A percentile compares a stretch with the other conserved stretches of the same genome.
These are phyloP conservation scores for Arthrobotrys sinensis DNA, from an alignment of 2,329 filamentous ascomycete genomes.

Conservation along the genomic window DNA sequence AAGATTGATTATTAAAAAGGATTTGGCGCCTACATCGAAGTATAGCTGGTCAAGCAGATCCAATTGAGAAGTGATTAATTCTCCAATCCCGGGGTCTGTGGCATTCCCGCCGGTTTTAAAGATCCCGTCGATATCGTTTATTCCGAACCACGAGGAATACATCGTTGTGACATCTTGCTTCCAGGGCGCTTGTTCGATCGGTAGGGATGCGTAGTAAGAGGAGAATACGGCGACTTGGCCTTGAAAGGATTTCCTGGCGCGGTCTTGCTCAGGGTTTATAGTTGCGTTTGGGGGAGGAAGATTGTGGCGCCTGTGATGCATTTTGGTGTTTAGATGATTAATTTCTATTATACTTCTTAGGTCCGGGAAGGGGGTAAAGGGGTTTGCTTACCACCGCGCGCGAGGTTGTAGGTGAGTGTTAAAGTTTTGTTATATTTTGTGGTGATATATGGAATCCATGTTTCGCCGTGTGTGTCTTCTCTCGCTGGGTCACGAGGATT, in stretches of 20 bases:
- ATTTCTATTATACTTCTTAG: too few species aligned
- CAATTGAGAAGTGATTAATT: not conserved
- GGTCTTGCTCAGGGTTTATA: too few species aligned
- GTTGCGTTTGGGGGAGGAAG: not conserved
- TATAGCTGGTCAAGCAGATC: not conserved
- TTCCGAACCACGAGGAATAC: constrained; percentile 72
- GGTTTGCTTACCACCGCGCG: not conserved
- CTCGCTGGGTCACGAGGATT: not conserved
- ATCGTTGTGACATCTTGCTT: constrained; percentile 67
- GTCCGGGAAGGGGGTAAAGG: too few species aligned
- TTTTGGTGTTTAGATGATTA: not conserved
- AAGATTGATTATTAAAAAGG: constrained; percentile 9
- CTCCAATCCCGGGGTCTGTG: not conserved
- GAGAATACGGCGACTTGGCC: constrained; percentile 4
- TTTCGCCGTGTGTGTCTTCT: not conserved
- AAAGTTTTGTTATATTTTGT: not conserved
- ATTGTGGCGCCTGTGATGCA: not conserved
- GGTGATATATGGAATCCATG: constrained; percentile 5
- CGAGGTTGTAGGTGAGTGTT: constrained; percentile 14
- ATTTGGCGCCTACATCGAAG: constrained; percentile 3
- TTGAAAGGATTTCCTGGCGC: not conserved
- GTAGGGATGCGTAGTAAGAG: not conserved
- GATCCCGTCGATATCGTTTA: constrained; percentile 70
- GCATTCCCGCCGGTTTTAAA: constrained; percentile 1
- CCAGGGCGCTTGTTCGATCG: constrained; percentile 58